Percentiles rank a stretch among this genome's conserved stretches.
Conservation (phyloP, 2,329 filamentous ascomycete genomes). For the Ascochyta lentis region DNA sequence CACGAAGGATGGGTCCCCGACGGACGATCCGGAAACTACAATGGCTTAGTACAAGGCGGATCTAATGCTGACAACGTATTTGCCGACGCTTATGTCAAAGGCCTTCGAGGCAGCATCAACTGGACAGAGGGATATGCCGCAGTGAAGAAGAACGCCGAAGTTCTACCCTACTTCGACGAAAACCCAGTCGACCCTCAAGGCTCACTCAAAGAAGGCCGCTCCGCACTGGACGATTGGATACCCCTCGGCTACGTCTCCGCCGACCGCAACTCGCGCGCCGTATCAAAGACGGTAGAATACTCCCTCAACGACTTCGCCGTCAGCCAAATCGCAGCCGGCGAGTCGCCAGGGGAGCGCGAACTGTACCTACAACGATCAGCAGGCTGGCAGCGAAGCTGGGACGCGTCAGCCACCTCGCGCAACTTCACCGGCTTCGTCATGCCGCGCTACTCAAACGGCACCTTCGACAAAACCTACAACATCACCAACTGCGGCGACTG, state of each 20-base stretch:
- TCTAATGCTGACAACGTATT: slow-evolving; percentile 57
- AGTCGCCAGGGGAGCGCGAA: slow-evolving; percentile 49
- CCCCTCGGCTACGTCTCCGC: slow-evolving; percentile 51
- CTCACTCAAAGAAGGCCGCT: slow-evolving; percentile 52
- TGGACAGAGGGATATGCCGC: slow-evolving; percentile 75
- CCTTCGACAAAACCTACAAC: slow-evolving; percentile 49
- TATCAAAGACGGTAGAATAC: slow-evolving; percentile 54
- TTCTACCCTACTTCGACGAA: slow-evolving; percentile 48
- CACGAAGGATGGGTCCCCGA: slow-evolving; percentile 75
- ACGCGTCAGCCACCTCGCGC: slow-evolving; percentile 44
- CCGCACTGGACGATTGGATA: slow-evolving; percentile 54
- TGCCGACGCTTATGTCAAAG: slow-evolving; percentile 72
- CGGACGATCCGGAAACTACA: slow-evolving; percentile 62
- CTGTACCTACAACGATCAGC: slow-evolving; percentile 49
- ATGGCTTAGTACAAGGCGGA: slow-evolving; percentile 59
- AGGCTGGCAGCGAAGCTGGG: slow-evolving; percentile 55
- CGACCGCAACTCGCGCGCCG: slow-evolving; percentile 46
- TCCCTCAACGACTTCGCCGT: slow-evolving; percentile 54
- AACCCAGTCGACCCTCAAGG: slow-evolving; percentile 46
- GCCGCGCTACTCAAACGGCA: slow-evolving; percentile 46
- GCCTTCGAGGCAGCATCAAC: slow-evolving; percentile 66
- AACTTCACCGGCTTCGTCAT: slow-evolving; percentile 49
- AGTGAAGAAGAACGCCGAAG: slow-evolving; percentile 74
- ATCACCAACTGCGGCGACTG: slow-evolving; percentile 52
- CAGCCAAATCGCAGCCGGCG: slow-evolving; percentile 49